A percentile compares a stretch with the other conserved stretches of the same genome.
These are phyloP conservation scores for Kodamaea fungicola DNA, from an alignment of 1,139 yeast genomes.

Conservation along the genomic window DNA sequence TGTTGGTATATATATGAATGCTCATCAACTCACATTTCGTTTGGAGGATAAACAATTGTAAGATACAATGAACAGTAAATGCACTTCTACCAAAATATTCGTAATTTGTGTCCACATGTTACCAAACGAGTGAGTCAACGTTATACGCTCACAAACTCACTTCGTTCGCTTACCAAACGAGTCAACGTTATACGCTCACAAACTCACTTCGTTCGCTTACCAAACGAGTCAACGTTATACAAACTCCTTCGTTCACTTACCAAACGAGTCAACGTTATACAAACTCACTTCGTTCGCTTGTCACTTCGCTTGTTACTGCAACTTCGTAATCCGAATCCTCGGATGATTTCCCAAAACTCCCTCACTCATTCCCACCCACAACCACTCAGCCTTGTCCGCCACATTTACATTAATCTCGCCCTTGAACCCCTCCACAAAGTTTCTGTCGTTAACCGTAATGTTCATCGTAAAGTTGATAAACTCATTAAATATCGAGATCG, in stretches of 20 bases:
- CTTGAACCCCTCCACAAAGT: conserved; percentile 75
- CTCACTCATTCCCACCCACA: conserved; percentile 69
- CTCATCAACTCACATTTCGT: no score
- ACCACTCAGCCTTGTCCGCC: conserved; percentile 58
- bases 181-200: no score
- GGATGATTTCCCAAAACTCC: conserved; percentile 51
- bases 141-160: neutral
- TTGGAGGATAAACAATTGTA: no score
- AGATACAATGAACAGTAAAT: no score
- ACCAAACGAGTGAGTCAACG: no score
- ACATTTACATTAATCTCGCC: conserved; percentile 57
- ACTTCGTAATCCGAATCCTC: conserved; percentile 29
- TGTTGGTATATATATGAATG: no score
- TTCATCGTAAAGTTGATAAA: conserved; percentile 76
- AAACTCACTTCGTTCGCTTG: neutral
- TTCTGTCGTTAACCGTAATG: conserved; percentile 77
- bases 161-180: no score
- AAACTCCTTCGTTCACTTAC: neutral
- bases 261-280: neutral
- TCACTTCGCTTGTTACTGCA: neutral
- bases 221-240: neutral
- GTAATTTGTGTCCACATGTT: no score
- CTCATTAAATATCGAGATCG: conserved; percentile 84
- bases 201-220: neutral
- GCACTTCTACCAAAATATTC: no score